Evolutionary conservation across 257 asterid genomes (phyloP).

Genomic region (Misopates orontium): DNA sequence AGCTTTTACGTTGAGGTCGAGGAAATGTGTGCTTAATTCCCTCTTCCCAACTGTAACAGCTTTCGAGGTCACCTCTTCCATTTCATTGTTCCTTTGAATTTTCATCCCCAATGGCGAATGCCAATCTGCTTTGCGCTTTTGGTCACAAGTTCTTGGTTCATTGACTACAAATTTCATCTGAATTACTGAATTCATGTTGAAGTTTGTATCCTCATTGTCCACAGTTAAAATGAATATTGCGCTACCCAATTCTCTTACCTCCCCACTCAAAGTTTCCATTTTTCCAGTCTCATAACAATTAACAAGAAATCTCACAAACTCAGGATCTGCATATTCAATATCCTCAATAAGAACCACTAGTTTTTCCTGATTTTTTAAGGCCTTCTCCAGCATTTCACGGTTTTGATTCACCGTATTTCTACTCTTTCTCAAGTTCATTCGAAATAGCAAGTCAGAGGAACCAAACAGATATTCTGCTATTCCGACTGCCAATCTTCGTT

Average conservation of each 20-base stretch:
- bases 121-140: constrained; percentile 61
- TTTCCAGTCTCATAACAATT: constrained; percentile 34
- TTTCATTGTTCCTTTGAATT: constrained; percentile 35
- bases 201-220: constrained; percentile 26
- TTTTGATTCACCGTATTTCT: constrained; percentile 15
- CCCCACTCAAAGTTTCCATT: constrained; percentile 15
- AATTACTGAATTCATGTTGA: constrained; percentile 29
- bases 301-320: constrained; percentile 44
- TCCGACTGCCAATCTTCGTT: constrained; percentile 55
- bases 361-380: constrained; percentile 40
- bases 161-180: constrained; percentile 47
- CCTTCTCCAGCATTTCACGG: constrained; percentile 46
- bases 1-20: constrained; percentile 68
- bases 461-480: constrained; percentile 55
- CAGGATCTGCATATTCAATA: constrained; percentile 52
- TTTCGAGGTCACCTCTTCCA: constrained; percentile 35
- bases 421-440: constrained; percentile 45
- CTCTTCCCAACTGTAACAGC: constrained; percentile 25
- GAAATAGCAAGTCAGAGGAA: constrained; percentile 51
- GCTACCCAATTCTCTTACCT: constrained; percentile 21
- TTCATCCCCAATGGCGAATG: constrained; percentile 38
- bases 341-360: constrained; percentile 62
- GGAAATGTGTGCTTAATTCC: constrained; percentile 41
- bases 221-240: constrained; percentile 50
- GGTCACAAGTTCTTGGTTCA: constrained; percentile 27